Evolutionary conservation across 108 stramenopile genomes (phyloP).

Genomic region (Cyclotella cryptica): DNA sequence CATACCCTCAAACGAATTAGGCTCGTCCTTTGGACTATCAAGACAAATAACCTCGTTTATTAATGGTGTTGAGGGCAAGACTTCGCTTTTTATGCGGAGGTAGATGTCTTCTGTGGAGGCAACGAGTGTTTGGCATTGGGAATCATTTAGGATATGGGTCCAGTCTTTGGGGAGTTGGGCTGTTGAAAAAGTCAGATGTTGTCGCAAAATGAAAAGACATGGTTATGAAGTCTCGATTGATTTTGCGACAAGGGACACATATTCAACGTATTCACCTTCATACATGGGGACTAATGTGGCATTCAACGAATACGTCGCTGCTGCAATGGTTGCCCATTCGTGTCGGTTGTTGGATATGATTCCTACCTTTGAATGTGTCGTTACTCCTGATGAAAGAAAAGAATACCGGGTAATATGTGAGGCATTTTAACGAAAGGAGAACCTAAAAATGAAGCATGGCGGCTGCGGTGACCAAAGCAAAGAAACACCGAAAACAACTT

Average conservation of each 20-base stretch:
- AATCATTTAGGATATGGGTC: conserved; percentile 94
- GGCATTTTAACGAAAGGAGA: too few relatives aligned
- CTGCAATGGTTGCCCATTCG: conserved; percentile 91
- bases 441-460: not conserved
- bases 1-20: conserved; percentile 72
- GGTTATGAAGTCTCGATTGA: not conserved
- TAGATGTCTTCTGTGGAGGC: conserved; percentile 88
- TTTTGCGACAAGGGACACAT: not conserved
- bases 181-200: not conserved
- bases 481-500: not conserved
- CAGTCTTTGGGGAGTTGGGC: conserved; percentile 94
- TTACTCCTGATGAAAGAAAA: conserved; percentile 67
- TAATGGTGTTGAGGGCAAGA: conserved; percentile 70
- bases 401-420: too few relatives aligned
- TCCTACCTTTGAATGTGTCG: conserved; percentile 77
- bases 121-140: conserved; percentile 72
- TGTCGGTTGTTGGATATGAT: conserved; percentile 94
- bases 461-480: not conserved
- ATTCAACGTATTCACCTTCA: conserved; percentile 52
- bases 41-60: conserved; percentile 78
- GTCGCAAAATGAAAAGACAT: not conserved
- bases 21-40: conserved; percentile 72
- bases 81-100: conserved; percentile 68
- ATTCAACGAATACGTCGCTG: conserved; percentile 90
- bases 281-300: conserved; percentile 97